Percentiles rank a stretch among this genome's conserved stretches.
These are phyloP conservation scores for Urtica urens DNA, from an alignment of 306 rosid genomes.

Conservation along the genomic window DNA sequence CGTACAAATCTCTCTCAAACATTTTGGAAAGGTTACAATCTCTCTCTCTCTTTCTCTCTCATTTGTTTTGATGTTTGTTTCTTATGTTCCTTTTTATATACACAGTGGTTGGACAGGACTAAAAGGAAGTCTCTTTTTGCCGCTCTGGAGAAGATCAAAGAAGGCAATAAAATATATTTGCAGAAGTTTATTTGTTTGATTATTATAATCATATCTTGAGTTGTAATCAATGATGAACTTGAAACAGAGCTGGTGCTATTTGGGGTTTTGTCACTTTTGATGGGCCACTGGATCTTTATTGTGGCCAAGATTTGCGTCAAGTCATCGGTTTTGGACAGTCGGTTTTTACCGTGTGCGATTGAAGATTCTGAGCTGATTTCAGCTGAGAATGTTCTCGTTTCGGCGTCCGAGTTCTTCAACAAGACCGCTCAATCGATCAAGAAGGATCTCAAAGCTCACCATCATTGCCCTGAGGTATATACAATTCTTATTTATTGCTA, in stretches of 20 bases:
- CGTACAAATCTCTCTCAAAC: slow-evolving; percentile 37
- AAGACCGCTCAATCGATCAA: slow-evolving; percentile 18
- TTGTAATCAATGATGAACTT: slow-evolving; percentile 10
- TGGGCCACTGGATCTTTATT: slow-evolving; percentile 79
- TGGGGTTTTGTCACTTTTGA: slow-evolving; percentile 75
- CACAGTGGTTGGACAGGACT: slow-evolving; percentile 64
- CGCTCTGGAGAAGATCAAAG: slow-evolving; percentile 70
- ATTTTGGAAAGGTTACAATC: slow-evolving; percentile 32
- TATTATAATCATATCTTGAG: background rate
- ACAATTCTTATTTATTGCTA: background rate
- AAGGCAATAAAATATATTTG: slow-evolving; percentile 33
- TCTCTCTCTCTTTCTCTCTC: background rate
- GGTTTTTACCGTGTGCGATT: slow-evolving; percentile 60
- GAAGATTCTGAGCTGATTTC: slow-evolving; percentile 11
- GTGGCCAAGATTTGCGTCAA: slow-evolving; percentile 86
- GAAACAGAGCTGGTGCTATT: slow-evolving; percentile 78
- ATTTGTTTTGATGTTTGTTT: slow-evolving; percentile 4
- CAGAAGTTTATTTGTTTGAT: background rate
- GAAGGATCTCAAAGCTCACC: slow-evolving; percentile 27
- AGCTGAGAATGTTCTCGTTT: slow-evolving; percentile 15
- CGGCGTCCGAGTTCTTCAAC: slow-evolving; percentile 23
- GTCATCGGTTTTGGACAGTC: slow-evolving; percentile 45
- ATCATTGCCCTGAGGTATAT: slow-evolving; percentile 58
- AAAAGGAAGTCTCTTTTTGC: slow-evolving; percentile 73
- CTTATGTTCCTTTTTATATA: background rate